Conservation (phyloP, 441 rosid genomes). For the Flueggea neowawraea region DNA sequence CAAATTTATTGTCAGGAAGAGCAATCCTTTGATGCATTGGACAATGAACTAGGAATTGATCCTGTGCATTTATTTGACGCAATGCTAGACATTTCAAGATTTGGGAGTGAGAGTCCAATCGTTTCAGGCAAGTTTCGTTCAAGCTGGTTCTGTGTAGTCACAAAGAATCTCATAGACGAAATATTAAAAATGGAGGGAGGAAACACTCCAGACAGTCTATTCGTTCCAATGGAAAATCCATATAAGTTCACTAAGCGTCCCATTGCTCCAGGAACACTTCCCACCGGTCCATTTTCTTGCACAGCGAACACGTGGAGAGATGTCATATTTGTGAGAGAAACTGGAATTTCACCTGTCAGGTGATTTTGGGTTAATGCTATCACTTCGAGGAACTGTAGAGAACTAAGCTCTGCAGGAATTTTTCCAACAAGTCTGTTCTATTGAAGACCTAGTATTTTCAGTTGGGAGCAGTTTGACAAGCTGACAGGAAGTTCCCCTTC, state of each 20-base stretch:
- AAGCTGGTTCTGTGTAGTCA: not conserved
- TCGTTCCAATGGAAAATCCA: not conserved
- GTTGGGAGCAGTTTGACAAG: slow-evolving; percentile 17
- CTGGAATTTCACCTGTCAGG: slow-evolving; percentile 29
- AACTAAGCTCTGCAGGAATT: slow-evolving; percentile 13
- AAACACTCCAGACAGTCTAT: slow-evolving; percentile 8
- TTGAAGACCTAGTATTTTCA: slow-evolving; percentile 11
- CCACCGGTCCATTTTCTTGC: slow-evolving; percentile 23
- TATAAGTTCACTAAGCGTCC: not conserved
- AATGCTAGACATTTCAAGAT: not conserved
- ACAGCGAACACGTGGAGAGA: slow-evolving; percentile 24
- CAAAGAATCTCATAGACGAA: not conserved
- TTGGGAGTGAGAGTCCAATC: slow-evolving; percentile 2
- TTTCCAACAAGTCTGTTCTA: slow-evolving; percentile 7
- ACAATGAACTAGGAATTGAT: slow-evolving; percentile 1
- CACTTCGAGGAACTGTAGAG: not conserved
- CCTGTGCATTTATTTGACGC: slow-evolving; percentile 4
- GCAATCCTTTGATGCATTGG: not conserved
- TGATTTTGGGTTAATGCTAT: slow-evolving; percentile 11
- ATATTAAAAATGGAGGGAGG: slow-evolving; percentile 8
- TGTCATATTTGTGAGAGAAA: slow-evolving; percentile 34
- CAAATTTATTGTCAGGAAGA: slow-evolving; percentile 7
- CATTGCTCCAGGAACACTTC: slow-evolving; percentile 14
- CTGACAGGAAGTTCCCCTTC: slow-evolving; percentile 7
- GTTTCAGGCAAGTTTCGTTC: slow-evolving; percentile 5